Percentiles rank a stretch among this genome's conserved stretches.
These are phyloP conservation scores for Trichoderma guizhouense DNA, from an alignment of 2,329 filamentous ascomycete genomes.

Conservation along the genomic window DNA sequence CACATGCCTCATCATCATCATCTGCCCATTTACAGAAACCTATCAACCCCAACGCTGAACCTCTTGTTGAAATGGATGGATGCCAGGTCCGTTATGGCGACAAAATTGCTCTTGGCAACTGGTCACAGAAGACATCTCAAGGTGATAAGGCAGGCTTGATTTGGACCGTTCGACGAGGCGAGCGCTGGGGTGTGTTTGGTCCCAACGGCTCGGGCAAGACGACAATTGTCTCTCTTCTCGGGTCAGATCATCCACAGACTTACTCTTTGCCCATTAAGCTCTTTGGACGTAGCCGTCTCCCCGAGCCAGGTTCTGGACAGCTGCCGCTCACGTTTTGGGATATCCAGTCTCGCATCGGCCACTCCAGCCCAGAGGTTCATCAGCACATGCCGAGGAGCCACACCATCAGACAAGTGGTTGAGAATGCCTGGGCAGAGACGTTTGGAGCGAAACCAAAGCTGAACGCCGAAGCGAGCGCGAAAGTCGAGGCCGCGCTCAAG, in stretches of 20 bases:
- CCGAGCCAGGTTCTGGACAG: constrained; percentile 61
- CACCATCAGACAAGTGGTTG: constrained; percentile 69
- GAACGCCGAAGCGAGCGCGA: constrained; percentile 49
- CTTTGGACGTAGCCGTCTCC: constrained; percentile 78
- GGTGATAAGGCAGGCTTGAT: constrained; percentile 61
- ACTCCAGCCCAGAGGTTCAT: constrained; percentile 92
- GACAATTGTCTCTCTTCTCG: constrained; percentile 85
- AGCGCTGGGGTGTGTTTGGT: constrained; percentile 90
- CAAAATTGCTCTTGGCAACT: constrained; percentile 76
- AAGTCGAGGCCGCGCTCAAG: constrained; percentile 65
- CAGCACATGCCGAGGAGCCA: constrained; percentile 82
- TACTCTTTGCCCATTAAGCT: constrained; percentile 85
- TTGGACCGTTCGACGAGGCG: constrained; percentile 79
- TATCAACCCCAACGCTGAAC: constrained; percentile 50
- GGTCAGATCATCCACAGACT: constrained; percentile 91
- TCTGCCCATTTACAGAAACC: constrained; percentile 24
- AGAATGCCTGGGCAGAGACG: constrained; percentile 88
- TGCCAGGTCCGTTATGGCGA: constrained; percentile 77
- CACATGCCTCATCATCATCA: not conserved
- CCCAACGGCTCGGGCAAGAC: constrained; percentile 96
- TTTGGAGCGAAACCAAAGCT: constrained; percentile 70
- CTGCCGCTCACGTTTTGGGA: constrained; percentile 87
- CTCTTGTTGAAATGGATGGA: constrained; percentile 82
- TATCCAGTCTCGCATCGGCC: constrained; percentile 82
- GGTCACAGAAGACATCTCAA: constrained; percentile 58